Base-by-base conservation (phyloP, 495 filamentous ascomycete genomes). In the Talaromyces liani region DNA sequence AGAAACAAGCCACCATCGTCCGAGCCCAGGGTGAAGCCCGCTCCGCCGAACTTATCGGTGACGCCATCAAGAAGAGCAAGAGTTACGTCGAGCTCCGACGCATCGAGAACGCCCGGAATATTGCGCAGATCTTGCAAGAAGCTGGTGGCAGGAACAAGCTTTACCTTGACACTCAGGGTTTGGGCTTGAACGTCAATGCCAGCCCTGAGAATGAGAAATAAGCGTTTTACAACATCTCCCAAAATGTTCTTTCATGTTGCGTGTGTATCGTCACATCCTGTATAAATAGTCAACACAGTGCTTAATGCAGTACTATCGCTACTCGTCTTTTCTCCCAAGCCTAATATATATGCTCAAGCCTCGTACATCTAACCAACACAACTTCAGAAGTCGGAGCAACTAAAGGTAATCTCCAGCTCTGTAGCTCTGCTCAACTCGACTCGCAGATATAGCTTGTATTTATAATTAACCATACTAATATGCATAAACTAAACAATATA, bases 1-100 rank as follows among this genome's bases (percentile, higher is more conserved):
- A 98, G 84, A 98, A 98, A 83, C 95, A 98, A 80, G 94, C 94
- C 64, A 97, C 91, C 80, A 93, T 98, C 68, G 94, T 98, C 69
- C 90, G 92, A 75, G 94, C 94, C 14, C 95, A 98, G 85, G 94
- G 94, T 92, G 94, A 98, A 79, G 94, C 94, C 49, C 91, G 94
- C 67, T 98, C 94, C 55, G 94, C 94, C 34, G 92, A 98, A 76
- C 89, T 98, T 56, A 97, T 98, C 69, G 94, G 94, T 75, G 94
- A 98, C 49, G 94, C 94, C 36, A 97, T 98, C 85, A 98, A 98
- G 88, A 98, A 98, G 87, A 93, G 85, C 76, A 88, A 92, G 77
- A 90, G 89, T 64, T 98, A 98, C 74, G 90, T 98, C 63, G 94
- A 98, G 77, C 84, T 98, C 69, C 89, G 93, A 74, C 91, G 92